Base-by-base conservation (phyloP, 2,329 filamentous ascomycete species). In the Verticillium nonalfalfae region DNA sequence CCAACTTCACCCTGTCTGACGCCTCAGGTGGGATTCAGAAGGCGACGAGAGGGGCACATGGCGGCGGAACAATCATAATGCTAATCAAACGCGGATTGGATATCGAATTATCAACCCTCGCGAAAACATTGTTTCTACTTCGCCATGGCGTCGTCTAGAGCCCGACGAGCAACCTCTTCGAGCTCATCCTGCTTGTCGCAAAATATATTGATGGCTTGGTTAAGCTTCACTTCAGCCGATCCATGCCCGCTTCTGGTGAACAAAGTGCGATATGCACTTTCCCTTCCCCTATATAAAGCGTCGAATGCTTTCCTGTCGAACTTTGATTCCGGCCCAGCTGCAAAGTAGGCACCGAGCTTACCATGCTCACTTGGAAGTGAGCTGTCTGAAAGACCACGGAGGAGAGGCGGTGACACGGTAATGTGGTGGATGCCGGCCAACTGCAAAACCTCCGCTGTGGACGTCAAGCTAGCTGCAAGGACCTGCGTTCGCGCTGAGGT, bases 381-480 rank as follows among this genome's bases (percentile, higher is more conserved):
- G 13, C 75, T 75, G 13, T 72, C 70, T 0, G 77, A 73, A n/a
- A 86, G 74, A 38, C 78, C 72, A 9, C 70, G 71, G 33, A 89
- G 72, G 2, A 88, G 71, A 1, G 71, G 72, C 0, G 85, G 84
- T 0, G 84, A 76, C 39, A 89, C 76, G 0, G 85, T 88, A 26
- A 89, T 81, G 68, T 86, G 82, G 40, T 85, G 74, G 1, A 81
- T 79, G 0, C 85, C 84, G 1, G 82, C 82, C 1, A 88, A 75
- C 56, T 75, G 75, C 74, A 85, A 81, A n/a, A 85, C 81, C 66
- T 89, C 84, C 1, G 81, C 77, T 1, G 79, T 77, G 0, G 79
- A 83, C 0, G 83, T 86, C 56, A 88, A 71, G 39, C 82, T 85
- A 2, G 84, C 85, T 0, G 82, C 81, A 6, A 88, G 68, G 3